A percentile compares a stretch with the other conserved stretches of the same genome.
Conservation (phyloP, 2,329 filamentous ascomycete genomes). For the Trichoderma brevicompactum region DNA sequence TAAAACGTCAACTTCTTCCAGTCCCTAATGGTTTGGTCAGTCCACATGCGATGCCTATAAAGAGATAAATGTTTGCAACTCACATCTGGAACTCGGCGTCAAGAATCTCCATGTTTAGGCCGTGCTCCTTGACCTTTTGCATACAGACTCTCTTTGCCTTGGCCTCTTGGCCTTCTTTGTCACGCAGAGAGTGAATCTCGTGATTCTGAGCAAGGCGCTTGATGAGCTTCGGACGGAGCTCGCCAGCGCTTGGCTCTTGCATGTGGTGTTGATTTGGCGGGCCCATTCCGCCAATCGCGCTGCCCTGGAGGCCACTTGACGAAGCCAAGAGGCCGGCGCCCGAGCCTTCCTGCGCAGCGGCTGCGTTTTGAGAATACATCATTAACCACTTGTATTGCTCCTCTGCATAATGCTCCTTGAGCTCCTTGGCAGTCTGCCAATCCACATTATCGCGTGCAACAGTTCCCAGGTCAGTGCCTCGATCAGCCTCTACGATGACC, state of each 20-base stretch:
- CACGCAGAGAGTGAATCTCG: slow-evolving; percentile 84
- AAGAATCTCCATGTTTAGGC: slow-evolving; percentile 96
- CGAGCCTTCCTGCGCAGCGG: slow-evolving; percentile 62
- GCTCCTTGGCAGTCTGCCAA: slow-evolving; percentile 82
- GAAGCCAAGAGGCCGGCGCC: slow-evolving; percentile 67
- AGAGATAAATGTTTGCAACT: slow-evolving; percentile 46
- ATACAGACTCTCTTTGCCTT: slow-evolving; percentile 97
- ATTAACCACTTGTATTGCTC: slow-evolving; percentile 98
- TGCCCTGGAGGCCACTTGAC: slow-evolving; percentile 66
- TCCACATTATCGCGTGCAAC: slow-evolving; percentile 87
- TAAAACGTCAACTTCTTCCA: slow-evolving; percentile 99
- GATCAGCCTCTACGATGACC: slow-evolving; percentile 96
- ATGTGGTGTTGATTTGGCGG: slow-evolving; percentile 73
- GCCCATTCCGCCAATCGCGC: slow-evolving; percentile 78
- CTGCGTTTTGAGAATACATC: slow-evolving; percentile 90
- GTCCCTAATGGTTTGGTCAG: slow-evolving; percentile 64
- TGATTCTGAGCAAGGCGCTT: slow-evolving; percentile 91
- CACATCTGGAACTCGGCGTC: slow-evolving; percentile 99
- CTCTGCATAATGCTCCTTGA: slow-evolving; percentile 89
- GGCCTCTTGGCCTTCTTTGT: slow-evolving; percentile 96
- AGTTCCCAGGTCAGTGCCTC: slow-evolving; percentile 92
- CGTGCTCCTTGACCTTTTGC: slow-evolving; percentile 93
- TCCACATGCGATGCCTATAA: not conserved
- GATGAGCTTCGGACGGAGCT: slow-evolving; percentile 94
- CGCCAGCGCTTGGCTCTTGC: slow-evolving; percentile 71